Conservation (phyloP, 257 asterid genomes). For the Rubia yunnanensis region DNA sequence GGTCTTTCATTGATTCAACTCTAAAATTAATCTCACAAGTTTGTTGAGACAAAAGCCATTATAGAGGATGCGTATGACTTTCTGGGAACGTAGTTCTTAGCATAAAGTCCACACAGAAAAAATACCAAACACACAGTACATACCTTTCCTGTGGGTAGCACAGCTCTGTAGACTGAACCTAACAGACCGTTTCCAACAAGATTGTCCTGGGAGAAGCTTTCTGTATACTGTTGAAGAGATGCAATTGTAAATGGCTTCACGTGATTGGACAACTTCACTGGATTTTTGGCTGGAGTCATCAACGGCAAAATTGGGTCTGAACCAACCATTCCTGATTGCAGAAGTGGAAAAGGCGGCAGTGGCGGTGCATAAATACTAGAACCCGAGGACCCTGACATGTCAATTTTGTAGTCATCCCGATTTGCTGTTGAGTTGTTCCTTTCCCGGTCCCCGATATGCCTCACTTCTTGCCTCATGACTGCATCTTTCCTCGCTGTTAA, state of each 20-base stretch:
- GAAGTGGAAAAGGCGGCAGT: slow-evolving; percentile 49
- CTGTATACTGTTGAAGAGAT: slow-evolving; percentile 75
- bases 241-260: slow-evolving; percentile 47
- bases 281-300: slow-evolving; percentile 26
- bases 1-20: neutral
- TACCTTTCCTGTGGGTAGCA: slow-evolving; percentile 72
- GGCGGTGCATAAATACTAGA: slow-evolving; percentile 27
- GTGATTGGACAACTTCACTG: slow-evolving; percentile 26
- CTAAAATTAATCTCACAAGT: neutral
- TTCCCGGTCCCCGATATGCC: neutral
- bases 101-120: neutral
- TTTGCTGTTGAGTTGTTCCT: slow-evolving; percentile 3
- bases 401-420: slow-evolving; percentile 37
- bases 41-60: neutral
- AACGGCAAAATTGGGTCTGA: slow-evolving; percentile 53
- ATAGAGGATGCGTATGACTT: neutral
- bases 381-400: slow-evolving; percentile 21
- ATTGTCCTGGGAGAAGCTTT: slow-evolving; percentile 83
- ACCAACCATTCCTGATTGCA: slow-evolving; percentile 48
- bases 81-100: neutral
- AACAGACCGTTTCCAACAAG: slow-evolving; percentile 68
- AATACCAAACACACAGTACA: slow-evolving; percentile 20
- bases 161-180: slow-evolving; percentile 72
- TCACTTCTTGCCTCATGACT: slow-evolving; percentile 24
- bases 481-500: slow-evolving; percentile 30